These are phyloP conservation scores for Mycena capillaripes DNA, from an alignment of 768 basidiomycete genomes.

Conservation along the genomic window DNA sequence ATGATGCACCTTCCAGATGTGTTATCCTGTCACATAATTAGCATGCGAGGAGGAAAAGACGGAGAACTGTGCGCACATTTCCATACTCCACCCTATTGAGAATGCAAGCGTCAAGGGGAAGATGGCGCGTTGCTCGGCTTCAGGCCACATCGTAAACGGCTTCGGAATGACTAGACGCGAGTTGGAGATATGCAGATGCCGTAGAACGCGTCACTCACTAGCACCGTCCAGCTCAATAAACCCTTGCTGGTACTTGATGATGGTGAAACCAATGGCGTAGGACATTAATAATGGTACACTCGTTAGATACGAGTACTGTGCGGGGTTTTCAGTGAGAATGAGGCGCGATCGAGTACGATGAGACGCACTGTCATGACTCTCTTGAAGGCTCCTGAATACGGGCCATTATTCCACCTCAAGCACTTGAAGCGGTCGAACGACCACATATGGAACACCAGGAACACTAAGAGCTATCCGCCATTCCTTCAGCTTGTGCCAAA, in stretches of 20 bases:
- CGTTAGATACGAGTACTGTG: conserved; percentile 79
- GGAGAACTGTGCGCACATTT: conserved; percentile 67
- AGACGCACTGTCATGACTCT: conserved; percentile 85
- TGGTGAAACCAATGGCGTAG: conserved; percentile 73
- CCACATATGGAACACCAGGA: conserved; percentile 83
- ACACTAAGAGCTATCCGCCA: conserved; percentile 63
- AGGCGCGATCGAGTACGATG: neutral
- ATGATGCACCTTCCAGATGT: conserved; percentile 86
- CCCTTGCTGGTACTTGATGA: conserved; percentile 84
- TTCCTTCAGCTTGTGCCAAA: neutral
- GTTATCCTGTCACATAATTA: conserved; percentile 65
- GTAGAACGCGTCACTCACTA: conserved; percentile 54
- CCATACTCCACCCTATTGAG: conserved; percentile 78
- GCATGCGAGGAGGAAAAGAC: neutral
- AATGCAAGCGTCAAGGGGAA: conserved; percentile 77
- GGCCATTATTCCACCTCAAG: conserved; percentile 80
- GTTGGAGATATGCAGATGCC: conserved; percentile 1
- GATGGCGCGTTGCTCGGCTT: conserved; percentile 59
- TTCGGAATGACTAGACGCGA: conserved; percentile 69
- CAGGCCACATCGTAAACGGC: conserved; percentile 72
- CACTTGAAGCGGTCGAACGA: conserved; percentile 86
- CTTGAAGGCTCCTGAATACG: conserved; percentile 82
- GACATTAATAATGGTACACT: conserved; percentile 70
- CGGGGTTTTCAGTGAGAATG: neutral
- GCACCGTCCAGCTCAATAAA: conserved; percentile 60